phyloP scores from a whole-genome alignment of 192 early-diverging fungal genomes.

The Obelidium mucronatum region DNA sequence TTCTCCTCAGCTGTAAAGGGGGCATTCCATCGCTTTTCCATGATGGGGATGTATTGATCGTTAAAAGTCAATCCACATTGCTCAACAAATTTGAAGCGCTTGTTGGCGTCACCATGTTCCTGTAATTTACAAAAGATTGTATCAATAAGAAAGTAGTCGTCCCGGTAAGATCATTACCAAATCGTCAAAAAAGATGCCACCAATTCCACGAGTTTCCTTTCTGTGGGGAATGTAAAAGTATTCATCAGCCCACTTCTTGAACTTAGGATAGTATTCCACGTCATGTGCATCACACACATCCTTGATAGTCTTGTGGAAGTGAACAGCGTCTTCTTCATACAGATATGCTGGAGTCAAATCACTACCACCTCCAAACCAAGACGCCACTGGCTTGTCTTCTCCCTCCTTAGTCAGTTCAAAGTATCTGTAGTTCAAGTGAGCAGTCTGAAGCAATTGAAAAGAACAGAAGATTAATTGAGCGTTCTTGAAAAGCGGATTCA shows the following conservation, averaged over 20 bases:
- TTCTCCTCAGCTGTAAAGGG: conserved; percentile 80
- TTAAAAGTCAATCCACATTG: conserved; percentile 84
- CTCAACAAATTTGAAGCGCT: conserved; percentile 85
- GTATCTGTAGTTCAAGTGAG: conserved; percentile 97
- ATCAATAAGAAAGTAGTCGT: conserved; percentile 49
- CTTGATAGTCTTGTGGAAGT: conserved; percentile 94
- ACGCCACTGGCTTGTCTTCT: conserved; percentile 69
- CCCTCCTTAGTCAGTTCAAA: conserved; percentile 84
- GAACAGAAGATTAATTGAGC: not conserved
- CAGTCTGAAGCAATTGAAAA: conserved; percentile 54
- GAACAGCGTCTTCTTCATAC: conserved; percentile 87
- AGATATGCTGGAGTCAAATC: conserved; percentile 94
- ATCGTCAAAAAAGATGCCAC: conserved; percentile 99
- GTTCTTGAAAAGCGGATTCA: not conserved
- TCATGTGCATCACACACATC: conserved; percentile 92
- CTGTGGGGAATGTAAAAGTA: conserved; percentile 93
- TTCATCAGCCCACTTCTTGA: conserved; percentile 97
- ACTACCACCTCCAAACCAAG: conserved; percentile 97
- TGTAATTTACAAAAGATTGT: not conserved
- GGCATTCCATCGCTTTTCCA: conserved; percentile 80
- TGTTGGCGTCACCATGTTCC: conserved; percentile 57
- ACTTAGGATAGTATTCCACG: conserved; percentile 79
- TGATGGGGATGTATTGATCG: conserved; percentile 87
- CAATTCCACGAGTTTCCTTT: conserved; percentile 88
- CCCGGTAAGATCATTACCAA: conserved; percentile 41